Percentiles rank a stretch among this genome's conserved stretches.
Conservation (phyloP, 2,329 filamentous ascomycete genomes). For the Cryphonectria naterciae region DNA sequence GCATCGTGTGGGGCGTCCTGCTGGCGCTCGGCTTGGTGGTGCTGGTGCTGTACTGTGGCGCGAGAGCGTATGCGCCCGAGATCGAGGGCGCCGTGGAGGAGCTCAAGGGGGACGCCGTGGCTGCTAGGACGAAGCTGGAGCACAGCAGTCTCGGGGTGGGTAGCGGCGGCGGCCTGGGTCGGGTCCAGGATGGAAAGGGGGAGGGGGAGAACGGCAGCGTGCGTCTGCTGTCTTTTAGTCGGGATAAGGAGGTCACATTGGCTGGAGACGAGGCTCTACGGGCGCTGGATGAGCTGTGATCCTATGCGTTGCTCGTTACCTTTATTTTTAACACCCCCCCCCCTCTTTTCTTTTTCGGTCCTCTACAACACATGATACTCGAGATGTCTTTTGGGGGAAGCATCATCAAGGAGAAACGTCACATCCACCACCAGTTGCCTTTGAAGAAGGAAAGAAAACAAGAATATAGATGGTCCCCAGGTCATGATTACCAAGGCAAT, state of each 20-base stretch:
- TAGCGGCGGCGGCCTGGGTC: neutral
- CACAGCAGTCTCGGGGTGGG: neutral
- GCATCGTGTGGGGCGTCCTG: slow-evolving; percentile 65
- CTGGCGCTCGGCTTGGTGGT: slow-evolving; percentile 53
- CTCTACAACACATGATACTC: slow-evolving; percentile 8
- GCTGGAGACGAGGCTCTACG: slow-evolving; percentile 36
- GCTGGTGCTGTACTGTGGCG: slow-evolving; percentile 46
- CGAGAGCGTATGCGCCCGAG: slow-evolving; percentile 21
- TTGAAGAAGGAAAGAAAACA: neutral
- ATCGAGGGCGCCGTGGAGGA: slow-evolving; percentile 25
- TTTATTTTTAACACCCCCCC: neutral
- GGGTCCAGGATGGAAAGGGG: neutral
- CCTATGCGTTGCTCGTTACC: slow-evolving; percentile 6
- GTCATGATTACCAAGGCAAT: neutral
- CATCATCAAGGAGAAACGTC: neutral
- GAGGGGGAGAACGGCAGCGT: slow-evolving; percentile 35
- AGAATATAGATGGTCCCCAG: neutral
- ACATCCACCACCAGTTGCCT: neutral
- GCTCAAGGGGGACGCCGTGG: slow-evolving; percentile 18
- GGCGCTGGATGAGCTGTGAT: slow-evolving; percentile 41
- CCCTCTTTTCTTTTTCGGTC: too few relatives aligned
- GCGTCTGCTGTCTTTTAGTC: slow-evolving; percentile 33
- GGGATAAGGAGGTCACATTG: slow-evolving; percentile 27
- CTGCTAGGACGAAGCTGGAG: slow-evolving; percentile 23
- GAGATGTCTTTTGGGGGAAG: neutral